Evolutionary conservation across 148 eudicot species (phyloP).

Genomic region (Rhododendron ovatum): DNA sequence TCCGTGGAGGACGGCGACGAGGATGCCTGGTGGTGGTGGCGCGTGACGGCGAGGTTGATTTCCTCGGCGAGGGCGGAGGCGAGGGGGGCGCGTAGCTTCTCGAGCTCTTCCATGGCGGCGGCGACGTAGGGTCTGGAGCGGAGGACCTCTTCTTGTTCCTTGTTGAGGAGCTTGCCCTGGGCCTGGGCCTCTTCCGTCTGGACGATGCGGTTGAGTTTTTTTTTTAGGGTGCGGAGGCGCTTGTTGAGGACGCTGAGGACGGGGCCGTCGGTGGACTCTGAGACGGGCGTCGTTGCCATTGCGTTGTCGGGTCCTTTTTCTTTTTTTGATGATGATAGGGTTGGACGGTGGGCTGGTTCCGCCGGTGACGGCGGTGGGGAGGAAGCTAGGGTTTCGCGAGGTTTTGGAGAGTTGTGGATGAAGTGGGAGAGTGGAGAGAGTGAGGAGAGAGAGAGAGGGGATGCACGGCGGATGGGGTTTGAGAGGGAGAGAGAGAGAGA

Average conservation of each 20-base stretch:
- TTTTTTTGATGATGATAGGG: too few relatives aligned
- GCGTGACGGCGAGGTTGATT: slow-evolving; percentile 28
- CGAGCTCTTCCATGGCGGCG: slow-evolving; percentile 72
- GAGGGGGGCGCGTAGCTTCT: slow-evolving; percentile 62
- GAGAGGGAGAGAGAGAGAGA: not conserved
- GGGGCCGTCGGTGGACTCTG: slow-evolving; percentile 55
- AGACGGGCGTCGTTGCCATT: slow-evolving; percentile 24
- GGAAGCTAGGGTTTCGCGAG: slow-evolving; percentile 9
- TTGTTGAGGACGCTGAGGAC: slow-evolving; percentile 68
- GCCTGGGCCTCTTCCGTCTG: slow-evolving; percentile 66
- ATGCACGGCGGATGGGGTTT: not conserved
- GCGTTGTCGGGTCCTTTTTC: not conserved
- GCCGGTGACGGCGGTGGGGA: slow-evolving; percentile 16
- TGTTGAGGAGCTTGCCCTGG: slow-evolving; percentile 61
- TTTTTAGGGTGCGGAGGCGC: slow-evolving; percentile 74
- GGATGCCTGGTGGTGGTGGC: not conserved
- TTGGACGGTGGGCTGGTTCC: slow-evolving; percentile 11
- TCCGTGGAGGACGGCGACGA: not conserved
- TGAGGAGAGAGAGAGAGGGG: not conserved
- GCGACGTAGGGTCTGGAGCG: slow-evolving; percentile 55
- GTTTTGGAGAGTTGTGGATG: not conserved
- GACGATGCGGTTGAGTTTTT: slow-evolving; percentile 63
- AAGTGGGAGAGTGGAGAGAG: not conserved
- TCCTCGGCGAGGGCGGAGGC: slow-evolving; percentile 58
- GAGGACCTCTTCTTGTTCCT: slow-evolving; percentile 65